A percentile compares a stretch with the other conserved stretches of the same genome.
These are phyloP conservation scores for Alternaria atra DNA, from an alignment of 2,329 filamentous ascomycete species.

Conservation along the genomic window DNA sequence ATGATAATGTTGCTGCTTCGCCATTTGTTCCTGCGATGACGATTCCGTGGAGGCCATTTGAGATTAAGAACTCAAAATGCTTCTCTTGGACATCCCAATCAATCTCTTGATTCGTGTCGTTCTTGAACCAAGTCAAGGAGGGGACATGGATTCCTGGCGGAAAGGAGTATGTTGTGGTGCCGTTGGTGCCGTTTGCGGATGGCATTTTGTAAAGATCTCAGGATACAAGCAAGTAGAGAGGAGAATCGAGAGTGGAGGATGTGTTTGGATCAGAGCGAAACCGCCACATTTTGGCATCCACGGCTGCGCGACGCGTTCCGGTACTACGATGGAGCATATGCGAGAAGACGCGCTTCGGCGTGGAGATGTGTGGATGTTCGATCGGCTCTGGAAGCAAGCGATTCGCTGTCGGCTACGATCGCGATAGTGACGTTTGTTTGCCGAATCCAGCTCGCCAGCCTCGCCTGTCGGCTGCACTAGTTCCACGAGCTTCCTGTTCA, in stretches of 20 bases:
- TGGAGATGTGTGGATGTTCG: conserved; percentile 5
- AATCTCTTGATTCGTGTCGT: conserved; percentile 60
- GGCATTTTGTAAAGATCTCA: conserved; percentile 31
- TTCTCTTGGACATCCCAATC: conserved; percentile 65
- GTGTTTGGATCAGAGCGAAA: conserved; percentile 15
- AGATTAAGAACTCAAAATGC: conserved; percentile 64
- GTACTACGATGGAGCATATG: conserved; percentile 20
- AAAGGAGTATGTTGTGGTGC: conserved; percentile 48
- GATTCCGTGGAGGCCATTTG: conserved; percentile 62
- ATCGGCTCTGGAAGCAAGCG: conserved; percentile 5
- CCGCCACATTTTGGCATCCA: conserved; percentile 25
- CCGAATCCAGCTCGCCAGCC: conserved; percentile 3
- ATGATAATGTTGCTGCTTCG: conserved; percentile 54
- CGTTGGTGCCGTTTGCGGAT: conserved; percentile 41
- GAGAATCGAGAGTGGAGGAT: background rate
- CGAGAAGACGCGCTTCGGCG: conserved; percentile 4
- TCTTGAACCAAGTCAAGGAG: conserved; percentile 64
- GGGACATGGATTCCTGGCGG: conserved; percentile 66
- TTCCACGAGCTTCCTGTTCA: conserved; percentile 12
- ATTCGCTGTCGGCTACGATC: conserved; percentile 15
- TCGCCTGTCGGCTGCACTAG: conserved; percentile 14
- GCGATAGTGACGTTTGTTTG: background rate
- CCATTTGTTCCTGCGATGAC: conserved; percentile 59
- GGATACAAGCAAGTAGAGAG: background rate
- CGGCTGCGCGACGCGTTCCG: conserved; percentile 29